Base-by-base conservation (phyloP, 129 eudicot genomes). In the Artemisia tridentata region DNA sequence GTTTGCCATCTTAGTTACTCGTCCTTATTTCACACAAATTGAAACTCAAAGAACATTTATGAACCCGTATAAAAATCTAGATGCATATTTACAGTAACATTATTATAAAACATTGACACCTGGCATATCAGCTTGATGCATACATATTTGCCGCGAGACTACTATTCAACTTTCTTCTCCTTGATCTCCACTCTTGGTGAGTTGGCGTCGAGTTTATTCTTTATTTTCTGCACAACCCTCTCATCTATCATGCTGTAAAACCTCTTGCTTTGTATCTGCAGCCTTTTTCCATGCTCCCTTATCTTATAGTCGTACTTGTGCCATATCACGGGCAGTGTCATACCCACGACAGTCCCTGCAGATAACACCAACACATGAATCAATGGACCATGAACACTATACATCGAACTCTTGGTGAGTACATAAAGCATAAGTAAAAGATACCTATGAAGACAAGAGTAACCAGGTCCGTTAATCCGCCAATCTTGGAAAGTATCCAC, bases 391-490 rank as follows among this genome's bases (percentile, higher is more conserved):
- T 0, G 1, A 2, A 38, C 45, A 38, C 45, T 38, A 1, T 38
- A 38, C 9, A 38, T 1, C 10, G 2, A 7, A 38, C 17, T 2
- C 2, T 41, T 5, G 63, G 15, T 9, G 10, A 1, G 25, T 3
- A 21, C 14, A 25, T 41, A 15, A 1, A 17, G 3, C 3, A 1
- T 8, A 9, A 1, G 45, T 38, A 29, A 49, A 41, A 48, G 10
- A 16, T 83, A 88, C 97, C 96, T 14, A 78, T 61, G 60, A 76
- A 88, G 50, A 85, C 75, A 70, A 84, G 75, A 11, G 91, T 88
- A 71, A 84, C 79, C 0, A 88, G 61, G 69, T 86, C 88, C 8
- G 72, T 9, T 16, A 50, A 70, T 27, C 68, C 62, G n/a, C 87
- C 98, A 14, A 84, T 66, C 41, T 80, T 11, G 68, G 96, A 83